Conservation (phyloP, 2,329 filamentous ascomycete species). For the Whalleya microplaca region DNA sequence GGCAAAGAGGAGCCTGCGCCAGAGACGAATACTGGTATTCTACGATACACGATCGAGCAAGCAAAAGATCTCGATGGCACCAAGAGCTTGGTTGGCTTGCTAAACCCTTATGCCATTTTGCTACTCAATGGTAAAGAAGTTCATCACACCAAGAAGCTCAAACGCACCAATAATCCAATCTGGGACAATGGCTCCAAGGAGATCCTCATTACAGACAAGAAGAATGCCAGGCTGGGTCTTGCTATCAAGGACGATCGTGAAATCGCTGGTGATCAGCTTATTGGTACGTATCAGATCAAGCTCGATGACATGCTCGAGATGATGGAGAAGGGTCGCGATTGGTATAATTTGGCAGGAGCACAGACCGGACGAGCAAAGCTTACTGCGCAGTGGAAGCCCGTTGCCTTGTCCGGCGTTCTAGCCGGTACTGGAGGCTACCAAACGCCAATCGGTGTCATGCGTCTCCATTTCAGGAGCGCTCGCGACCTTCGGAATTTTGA, state of each 20-base stretch:
- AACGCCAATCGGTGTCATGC: constrained; percentile 92
- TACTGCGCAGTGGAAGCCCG: constrained; percentile 92
- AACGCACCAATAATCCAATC: constrained; percentile 96
- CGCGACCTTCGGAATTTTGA: constrained; percentile 88
- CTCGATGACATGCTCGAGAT: constrained; percentile 90
- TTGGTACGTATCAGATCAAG: constrained; percentile 95
- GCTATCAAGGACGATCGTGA: constrained; percentile 96
- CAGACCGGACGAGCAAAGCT: constrained; percentile 88
- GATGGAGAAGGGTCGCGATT: constrained; percentile 91
- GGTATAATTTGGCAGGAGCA: constrained; percentile 85
- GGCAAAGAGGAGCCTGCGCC: constrained; percentile 81
- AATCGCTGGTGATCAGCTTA: constrained; percentile 76
- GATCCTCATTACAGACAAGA: constrained; percentile 91
- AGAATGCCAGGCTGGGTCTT: constrained; percentile 85
- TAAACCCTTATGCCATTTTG: constrained; percentile 89
- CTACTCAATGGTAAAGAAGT: constrained; percentile 92
- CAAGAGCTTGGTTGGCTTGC: constrained; percentile 87
- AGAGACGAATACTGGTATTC: constrained; percentile 90
- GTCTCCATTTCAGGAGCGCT: constrained; percentile 87
- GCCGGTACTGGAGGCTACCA: constrained; percentile 86
- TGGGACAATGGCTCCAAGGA: constrained; percentile 94
- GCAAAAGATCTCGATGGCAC: constrained; percentile 93
- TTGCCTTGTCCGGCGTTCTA: constrained; percentile 78
- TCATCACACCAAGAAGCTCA: constrained; percentile 87
- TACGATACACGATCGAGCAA: constrained; percentile 90